Base-by-base conservation (phyloP, 2,329 filamentous ascomycete species). In the Hirsutella rhossiliensis region DNA sequence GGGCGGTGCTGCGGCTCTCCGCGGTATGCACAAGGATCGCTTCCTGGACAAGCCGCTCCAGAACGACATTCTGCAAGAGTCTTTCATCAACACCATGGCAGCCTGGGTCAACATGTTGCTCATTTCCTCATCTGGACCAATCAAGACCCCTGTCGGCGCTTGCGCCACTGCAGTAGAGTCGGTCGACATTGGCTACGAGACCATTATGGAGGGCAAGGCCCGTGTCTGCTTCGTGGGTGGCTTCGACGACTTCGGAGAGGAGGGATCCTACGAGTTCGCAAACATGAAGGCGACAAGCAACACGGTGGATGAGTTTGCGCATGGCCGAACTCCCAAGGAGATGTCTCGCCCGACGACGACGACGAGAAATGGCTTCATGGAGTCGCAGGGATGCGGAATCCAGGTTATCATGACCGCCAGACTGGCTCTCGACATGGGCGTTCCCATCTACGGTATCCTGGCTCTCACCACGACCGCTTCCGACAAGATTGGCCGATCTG, bases 221-320 rank as follows among this genome's bases (percentile, higher is more conserved):
- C 86, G 89, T 43, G 80, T 98, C 58, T 97, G 90, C 75, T 84
- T 98, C 52, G 94, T 98, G 47, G 92, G 92, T 77, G 92, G 92
- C 54, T 97, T 98, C 59, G 92, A 98, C 70, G 94, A 98, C 68
- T 96, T 98, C 72, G 88, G 94, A 59, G 92, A 98, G 69, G 92
- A 98, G 69, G 94, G 92, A 43, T 98, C 92, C 1, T 98, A 96
- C 60, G 92, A 98, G 66, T 98, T 98, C 63, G 92, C 92, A 73
- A 98, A 98, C 74, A 98, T 98, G 92, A 94, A 95, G 69, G 92
- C 92, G 47, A 98, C 92, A 45, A 96, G 89, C 76, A 98, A 97
- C 61, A 89, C 90, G 23, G 84, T 96, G 48, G 89, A 97, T 54
- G 94, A 98, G 64, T 87, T 98, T 55, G 87, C 82, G 11, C 92